Conservation (phyloP, 495 filamentous ascomycete genomes). For the Acidiella bohemica region DNA sequence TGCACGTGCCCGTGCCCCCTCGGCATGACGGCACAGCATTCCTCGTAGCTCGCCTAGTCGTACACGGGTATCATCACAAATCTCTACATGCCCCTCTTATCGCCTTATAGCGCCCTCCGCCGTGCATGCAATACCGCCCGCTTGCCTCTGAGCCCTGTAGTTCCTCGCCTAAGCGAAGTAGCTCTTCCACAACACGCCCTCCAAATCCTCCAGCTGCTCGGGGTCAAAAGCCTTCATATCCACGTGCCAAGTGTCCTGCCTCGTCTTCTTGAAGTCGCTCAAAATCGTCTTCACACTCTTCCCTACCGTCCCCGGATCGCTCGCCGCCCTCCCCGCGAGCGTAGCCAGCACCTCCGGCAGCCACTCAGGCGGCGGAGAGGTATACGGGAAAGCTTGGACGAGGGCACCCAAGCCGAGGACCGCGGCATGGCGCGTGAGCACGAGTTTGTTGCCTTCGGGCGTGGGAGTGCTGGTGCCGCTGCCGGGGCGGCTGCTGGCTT, state of each 20-base stretch:
- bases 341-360: slow-evolving; percentile 85
- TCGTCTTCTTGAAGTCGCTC: slow-evolving; percentile 97
- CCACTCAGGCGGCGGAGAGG: slow-evolving; percentile 81
- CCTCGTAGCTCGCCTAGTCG: no score
- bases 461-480: slow-evolving; percentile 43
- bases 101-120: no score
- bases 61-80: no score
- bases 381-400: slow-evolving; percentile 94
- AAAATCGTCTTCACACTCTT: slow-evolving; percentile 94
- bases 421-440: slow-evolving; percentile 75
- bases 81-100: no score
- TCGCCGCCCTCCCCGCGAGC: slow-evolving; percentile 71
- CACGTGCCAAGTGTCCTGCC: slow-evolving; percentile 96
- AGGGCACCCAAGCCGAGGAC: slow-evolving; percentile 84
- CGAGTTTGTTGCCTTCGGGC: slow-evolving; percentile 56
- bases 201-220: slow-evolving; percentile 88
- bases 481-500: slow-evolving; percentile 29
- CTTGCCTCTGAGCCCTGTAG: no score
- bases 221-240: slow-evolving; percentile 92
- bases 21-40: no score
- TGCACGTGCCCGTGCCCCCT: no score
- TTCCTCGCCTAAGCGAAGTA: slow-evolving; percentile 99
- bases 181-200: slow-evolving; percentile 97
- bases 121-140: no score
- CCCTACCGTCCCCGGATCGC: slow-evolving; percentile 82